These are phyloP conservation scores for Didymella arachidicola DNA, from an alignment of 2,329 filamentous ascomycete species.

Conservation along the genomic window DNA sequence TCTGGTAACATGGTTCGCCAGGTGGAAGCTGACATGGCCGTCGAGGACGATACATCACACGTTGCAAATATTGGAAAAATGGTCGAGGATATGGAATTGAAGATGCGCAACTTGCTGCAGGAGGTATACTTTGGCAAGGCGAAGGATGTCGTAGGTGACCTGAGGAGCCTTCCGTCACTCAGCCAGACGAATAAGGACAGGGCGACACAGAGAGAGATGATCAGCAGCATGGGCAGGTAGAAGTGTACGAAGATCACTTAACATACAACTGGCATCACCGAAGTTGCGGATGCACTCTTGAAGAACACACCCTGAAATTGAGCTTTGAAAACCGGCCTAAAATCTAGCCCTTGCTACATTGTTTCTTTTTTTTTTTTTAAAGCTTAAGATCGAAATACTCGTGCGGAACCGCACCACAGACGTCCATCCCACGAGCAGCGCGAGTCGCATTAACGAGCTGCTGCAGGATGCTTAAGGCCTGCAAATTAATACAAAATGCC, in stretches of 20 bases:
- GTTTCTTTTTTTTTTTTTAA: too few species aligned
- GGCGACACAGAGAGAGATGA: slow-evolving; percentile 87
- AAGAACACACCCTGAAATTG: too few species aligned
- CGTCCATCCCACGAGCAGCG: too few species aligned
- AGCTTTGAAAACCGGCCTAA: too few species aligned
- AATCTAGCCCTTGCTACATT: too few species aligned
- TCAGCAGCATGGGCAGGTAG: slow-evolving; percentile 62
- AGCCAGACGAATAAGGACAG: slow-evolving; percentile 85
- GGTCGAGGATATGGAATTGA: slow-evolving; percentile 99
- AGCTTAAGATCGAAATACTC: too few species aligned
- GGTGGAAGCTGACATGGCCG: slow-evolving; percentile 87
- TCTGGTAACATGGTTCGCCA: slow-evolving; percentile 98
- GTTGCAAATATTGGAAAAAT: slow-evolving; percentile 91
- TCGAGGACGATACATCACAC: slow-evolving; percentile 90
- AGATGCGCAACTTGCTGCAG: slow-evolving; percentile 97
- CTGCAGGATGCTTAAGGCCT: too few species aligned
- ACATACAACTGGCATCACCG: too few species aligned
- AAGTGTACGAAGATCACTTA: background rate
- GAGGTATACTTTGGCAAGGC: slow-evolving; percentile 99
- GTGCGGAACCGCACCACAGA: too few species aligned
- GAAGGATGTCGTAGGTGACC: slow-evolving; percentile 95
- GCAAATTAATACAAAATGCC: too few species aligned
- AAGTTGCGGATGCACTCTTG: too few species aligned
- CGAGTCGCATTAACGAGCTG: too few species aligned
- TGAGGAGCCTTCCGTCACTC: slow-evolving; percentile 84